Evolutionary conservation across 2,329 filamentous ascomycete genomes (phyloP).

Genomic region (Rhynchosporium agropyri): DNA sequence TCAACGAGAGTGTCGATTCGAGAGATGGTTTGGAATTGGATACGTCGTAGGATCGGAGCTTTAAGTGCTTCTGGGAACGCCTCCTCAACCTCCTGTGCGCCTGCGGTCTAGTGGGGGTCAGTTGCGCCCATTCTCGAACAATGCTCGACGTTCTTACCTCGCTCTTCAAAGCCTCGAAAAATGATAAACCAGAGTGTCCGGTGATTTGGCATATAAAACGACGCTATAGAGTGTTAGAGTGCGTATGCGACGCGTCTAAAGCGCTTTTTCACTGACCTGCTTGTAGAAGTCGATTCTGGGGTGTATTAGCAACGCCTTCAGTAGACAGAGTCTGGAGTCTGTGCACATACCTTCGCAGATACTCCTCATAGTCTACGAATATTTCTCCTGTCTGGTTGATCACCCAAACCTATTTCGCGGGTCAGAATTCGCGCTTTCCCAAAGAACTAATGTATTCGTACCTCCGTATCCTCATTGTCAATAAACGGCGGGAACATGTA

Average conservation of each 20-base stretch:
- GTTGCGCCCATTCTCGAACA: conserved; percentile 35
- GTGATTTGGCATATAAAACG: conserved; percentile 96
- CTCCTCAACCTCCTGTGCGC: conserved; percentile 86
- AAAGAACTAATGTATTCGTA: conserved; percentile 48
- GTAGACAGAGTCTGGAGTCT: conserved; percentile 20
- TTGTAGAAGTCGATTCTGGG: conserved; percentile 88
- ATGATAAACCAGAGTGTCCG: conserved; percentile 86
- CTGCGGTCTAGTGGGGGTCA: conserved; percentile 60
- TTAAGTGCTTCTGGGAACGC: conserved; percentile 90
- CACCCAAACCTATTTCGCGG: conserved; percentile 75
- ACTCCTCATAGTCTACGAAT: conserved; percentile 86
- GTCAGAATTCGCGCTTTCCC: conserved; percentile 32
- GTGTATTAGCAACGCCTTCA: conserved; percentile 40
- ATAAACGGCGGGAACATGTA: conserved; percentile 72
- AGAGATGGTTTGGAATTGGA: conserved; percentile 87
- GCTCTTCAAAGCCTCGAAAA: conserved; percentile 89
- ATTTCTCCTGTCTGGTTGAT: conserved; percentile 89
- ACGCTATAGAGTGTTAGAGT: conserved; percentile 48
- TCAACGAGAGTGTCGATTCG: conserved; percentile 82
- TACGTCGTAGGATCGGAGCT: conserved; percentile 83
- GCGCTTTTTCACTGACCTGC: conserved; percentile 60
- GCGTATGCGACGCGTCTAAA: conserved; percentile 12
- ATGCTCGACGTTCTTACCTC: conserved; percentile 63
- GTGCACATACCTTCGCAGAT: conserved; percentile 71
- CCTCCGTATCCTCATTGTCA: conserved; percentile 82